Base-by-base conservation (phyloP, 2,329 filamentous ascomycete genomes). In the Neoascochyta sp. region DNA sequence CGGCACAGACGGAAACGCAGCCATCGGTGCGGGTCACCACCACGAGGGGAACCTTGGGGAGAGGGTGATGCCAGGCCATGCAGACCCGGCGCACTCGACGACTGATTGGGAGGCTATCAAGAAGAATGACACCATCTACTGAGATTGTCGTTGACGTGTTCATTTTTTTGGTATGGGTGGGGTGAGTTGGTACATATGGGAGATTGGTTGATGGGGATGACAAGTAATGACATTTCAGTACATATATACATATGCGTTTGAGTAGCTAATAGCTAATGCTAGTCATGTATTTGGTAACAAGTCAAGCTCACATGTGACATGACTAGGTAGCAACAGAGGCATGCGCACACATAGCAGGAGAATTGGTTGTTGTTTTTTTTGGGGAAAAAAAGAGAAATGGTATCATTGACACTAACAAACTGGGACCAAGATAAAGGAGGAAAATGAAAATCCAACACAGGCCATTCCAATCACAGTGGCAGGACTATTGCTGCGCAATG, bases 1-100 rank as follows among this genome's bases (percentile, higher is more conserved):
- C 10, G 64, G 64, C 2, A 63, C 55, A 1, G 64, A 67, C 42
- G 62, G 47, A 1, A 57, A 56, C 9, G 23, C 32, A 3, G 38
- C 50, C 17, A 49, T 64, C 7, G 29, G 33, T 4, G 57, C 58
- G 11, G 45, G 45, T 17, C 54, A 59, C 24, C 16, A 32, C 7
- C 33, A 34, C 6, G 23, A 12, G 5, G 31, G 19, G 11, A 22
- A 21, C 16, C 16, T 20, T 5, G 16, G 27, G 2, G 29, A 15
- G 12, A 12, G 21, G 10, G 17, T 31, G 9, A 15, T 13, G 21
- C 30, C 27, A 5, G 30, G 17, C 7, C 38, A 31, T 11, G 39
- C 42, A 16, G 42, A 40, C 29, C 24, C 41, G 16, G 30, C 25
- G 11, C 40, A 46, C 14, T 35, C 37, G 19, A 48, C 20, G 8